Base-by-base conservation (phyloP, 768 basidiomycete species). In the Dentipellis sp. region DNA sequence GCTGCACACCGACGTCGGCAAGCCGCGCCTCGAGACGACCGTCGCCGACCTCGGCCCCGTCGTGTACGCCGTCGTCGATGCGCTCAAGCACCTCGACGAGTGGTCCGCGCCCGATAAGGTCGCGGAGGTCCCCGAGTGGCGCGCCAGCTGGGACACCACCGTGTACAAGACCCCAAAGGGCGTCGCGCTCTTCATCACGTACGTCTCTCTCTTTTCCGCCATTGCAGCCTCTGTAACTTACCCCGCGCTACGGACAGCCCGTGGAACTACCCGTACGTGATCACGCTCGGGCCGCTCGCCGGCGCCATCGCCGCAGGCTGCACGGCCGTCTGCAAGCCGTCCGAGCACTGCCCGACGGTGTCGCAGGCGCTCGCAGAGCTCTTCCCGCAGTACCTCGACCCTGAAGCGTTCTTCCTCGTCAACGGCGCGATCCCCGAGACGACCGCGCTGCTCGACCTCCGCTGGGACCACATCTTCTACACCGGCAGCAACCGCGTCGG, bases 401-500 rank as follows among this genome's bases (percentile, higher is more conserved):
- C 64, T 21, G 36, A 53, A 3, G 60, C 62, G 14, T 64, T 55
- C 50, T 23, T 35, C 10, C 48, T 67, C n/a, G 58, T 66, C 12
- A 65, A 65, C 22, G 67, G 67, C 21, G 65, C 56, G 8, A 60
- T 63, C 48, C 42, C 57, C 16, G 64, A 68, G 46, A 59, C 62
- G n/a, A 60, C 64, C 1, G 42, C 42, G 14, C 58, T 62, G 1
- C 62, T 79, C 16, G 74, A 77, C 52, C 66, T 77, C 22, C 70
- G 75, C 60, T 81, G 78, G 67, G 63, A 66, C 46, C 66, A 66
- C 29, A 63, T 80, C 55, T 75, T 74, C 61, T 81, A 74, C 66
- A 81, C 76, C 4, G 79, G 75, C 17, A 65, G 63, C 50, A 71
- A 70, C 11, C 67, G 65, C 8, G 71, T 82, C 16, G 82, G 70